Evolutionary conservation across 2,329 filamentous ascomycete genomes (phyloP).

Genomic region (Penicillium carneum): DNA sequence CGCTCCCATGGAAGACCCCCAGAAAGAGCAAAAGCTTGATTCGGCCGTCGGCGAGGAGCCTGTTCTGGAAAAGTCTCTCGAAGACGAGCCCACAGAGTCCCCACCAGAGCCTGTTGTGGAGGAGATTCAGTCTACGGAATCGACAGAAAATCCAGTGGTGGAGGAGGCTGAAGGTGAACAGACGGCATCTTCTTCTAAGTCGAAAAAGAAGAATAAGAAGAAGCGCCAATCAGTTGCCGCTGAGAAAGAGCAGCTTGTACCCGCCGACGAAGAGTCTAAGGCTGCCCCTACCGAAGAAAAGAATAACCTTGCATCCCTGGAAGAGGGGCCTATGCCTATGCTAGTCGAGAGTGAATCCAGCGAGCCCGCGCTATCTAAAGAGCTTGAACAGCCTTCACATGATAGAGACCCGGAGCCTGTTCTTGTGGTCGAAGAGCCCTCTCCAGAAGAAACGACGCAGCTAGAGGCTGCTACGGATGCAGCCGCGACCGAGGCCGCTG

Average conservation of each 20-base stretch:
- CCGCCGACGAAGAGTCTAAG: conserved; percentile 14
- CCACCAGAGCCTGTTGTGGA: neutral
- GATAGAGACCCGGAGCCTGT: neutral
- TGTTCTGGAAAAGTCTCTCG: conserved; percentile 6
- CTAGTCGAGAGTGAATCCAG: neutral
- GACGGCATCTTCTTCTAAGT: conserved; percentile 7
- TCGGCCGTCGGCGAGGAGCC: neutral
- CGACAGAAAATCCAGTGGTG: neutral
- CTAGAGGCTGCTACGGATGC: conserved; percentile 7
- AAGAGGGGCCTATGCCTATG: neutral
- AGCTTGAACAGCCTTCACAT: neutral
- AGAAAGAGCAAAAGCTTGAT: conserved; percentile 9
- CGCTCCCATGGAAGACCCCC: neutral
- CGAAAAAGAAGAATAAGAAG: conserved; percentile 38
- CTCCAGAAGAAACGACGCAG: neutral
- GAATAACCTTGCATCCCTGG: neutral
- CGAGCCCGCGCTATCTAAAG: neutral
- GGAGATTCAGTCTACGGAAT: neutral
- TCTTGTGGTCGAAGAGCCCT: conserved; percentile 1
- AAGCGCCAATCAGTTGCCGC: conserved; percentile 28
- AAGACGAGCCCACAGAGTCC: conserved; percentile 9
- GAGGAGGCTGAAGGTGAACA: conserved; percentile 11
- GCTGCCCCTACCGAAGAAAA: neutral
- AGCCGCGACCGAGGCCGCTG: neutral
- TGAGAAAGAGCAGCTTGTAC: conserved; percentile 11